Evolutionary conservation across 2,329 filamentous ascomycete species (phyloP).

Genomic region (Scleromitrula shiraiana): DNA sequence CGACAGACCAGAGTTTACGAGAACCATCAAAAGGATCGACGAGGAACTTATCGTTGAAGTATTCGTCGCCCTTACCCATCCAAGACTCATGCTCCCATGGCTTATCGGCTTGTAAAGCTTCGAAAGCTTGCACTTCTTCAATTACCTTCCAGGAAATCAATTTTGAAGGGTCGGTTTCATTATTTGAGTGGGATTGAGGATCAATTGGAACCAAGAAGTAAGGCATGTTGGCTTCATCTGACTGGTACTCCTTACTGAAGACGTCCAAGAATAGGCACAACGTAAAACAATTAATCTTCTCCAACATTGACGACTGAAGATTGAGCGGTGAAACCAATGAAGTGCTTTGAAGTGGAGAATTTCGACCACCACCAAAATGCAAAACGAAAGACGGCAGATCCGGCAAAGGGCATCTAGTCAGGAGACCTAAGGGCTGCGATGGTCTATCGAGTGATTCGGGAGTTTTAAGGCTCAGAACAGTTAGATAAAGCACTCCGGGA

Average conservation of each 20-base stretch:
- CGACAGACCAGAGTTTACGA: constrained; percentile 49
- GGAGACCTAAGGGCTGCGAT: constrained; percentile 58
- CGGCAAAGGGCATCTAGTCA: constrained; percentile 62
- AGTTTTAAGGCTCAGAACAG: constrained; percentile 49
- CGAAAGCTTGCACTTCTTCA: constrained; percentile 20
- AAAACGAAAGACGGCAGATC: constrained; percentile 60
- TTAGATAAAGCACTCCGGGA: constrained; percentile 51
- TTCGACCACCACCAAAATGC: constrained; percentile 57
- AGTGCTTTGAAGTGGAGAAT: constrained; percentile 48
- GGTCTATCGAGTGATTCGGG: constrained; percentile 48
- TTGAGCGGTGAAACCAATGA: constrained; percentile 38
- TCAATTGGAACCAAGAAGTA: constrained; percentile 71
- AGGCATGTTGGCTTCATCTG: constrained; percentile 54
- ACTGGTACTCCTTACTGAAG: constrained; percentile 79
- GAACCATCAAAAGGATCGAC: constrained; percentile 54
- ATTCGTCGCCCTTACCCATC: constrained; percentile 34
- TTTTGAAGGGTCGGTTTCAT: constrained; percentile 12
- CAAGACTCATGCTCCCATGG: constrained; percentile 27
- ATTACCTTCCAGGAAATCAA: constrained; percentile 54
- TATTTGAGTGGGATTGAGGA: constrained; percentile 4
- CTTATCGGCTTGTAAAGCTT: constrained; percentile 33
- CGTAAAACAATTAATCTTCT: constrained; percentile 62
- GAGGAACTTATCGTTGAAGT: constrained; percentile 47
- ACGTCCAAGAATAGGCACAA: constrained; percentile 71
- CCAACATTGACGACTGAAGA: constrained; percentile 37